Base-by-base conservation (phyloP, 164 flowering plant species). In the Stephania cephalantha region DNA sequence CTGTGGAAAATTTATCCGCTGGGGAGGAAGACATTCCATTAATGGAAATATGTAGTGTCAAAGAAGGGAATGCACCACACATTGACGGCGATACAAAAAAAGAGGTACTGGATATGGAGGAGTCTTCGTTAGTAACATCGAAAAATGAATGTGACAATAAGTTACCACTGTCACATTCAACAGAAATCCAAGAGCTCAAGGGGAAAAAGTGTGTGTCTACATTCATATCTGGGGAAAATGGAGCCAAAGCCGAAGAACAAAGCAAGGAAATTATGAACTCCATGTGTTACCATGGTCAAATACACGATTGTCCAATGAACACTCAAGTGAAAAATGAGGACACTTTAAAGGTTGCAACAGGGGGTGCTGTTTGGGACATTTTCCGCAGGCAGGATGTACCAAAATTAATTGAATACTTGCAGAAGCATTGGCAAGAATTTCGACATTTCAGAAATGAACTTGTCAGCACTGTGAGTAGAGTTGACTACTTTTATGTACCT, bases 281-380 rank as follows among this genome's bases (percentile, higher is more conserved):
- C 13, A 53, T 29, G 53, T 50, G 75, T n/a, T 66, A 67, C 45
- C 42, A 70, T 76, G 29, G 55, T 70, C 66, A 42, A 18, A 35
- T 1, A 4, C 42, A 35, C 1, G 42, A 35, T 35, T 0, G 4
- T 4, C 42, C 42, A 35, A 35, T 35, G 4, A 35, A 4, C 42
- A 35, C 4, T 35, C 42, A 35, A 35, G 42, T 35, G 42, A 35
- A 35, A 35, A 71, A 46, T 68, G 73, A 46, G n/a, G 35, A 69
- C 25, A 25, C 29, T 72, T 75, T 78, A 18, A 80, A 77, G 65
- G 68, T 45, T 76, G 69, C 20, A 13, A 66, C 79, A 77, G 94
- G 94, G 71, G 91, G 91, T 84, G 96, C 94, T 77, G 80, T 91
- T 73, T 93, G 97, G 97, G 96, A 93, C 78, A 90, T 93, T 20